Percentiles rank a stretch among this genome's conserved stretches.
phyloP scores from a whole-genome alignment of 371 early-diverging fungal genomes.

The Quaeritorhiza haematococci region DNA sequence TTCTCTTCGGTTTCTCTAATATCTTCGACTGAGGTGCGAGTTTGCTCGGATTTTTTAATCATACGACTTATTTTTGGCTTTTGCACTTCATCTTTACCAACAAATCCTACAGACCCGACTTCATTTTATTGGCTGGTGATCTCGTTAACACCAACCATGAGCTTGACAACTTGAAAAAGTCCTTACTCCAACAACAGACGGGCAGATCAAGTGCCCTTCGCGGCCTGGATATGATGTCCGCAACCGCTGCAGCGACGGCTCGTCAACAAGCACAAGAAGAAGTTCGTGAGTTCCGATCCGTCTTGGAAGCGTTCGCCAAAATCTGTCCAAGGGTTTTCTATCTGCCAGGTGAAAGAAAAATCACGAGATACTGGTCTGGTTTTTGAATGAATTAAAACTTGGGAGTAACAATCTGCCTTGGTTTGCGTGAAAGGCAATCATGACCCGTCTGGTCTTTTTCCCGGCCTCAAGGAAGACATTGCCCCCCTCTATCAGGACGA shows the following conservation, averaged over 20 bases:
- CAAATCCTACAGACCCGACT: conserved; percentile 11
- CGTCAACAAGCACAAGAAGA: conserved; percentile 5
- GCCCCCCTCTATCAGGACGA: not conserved
- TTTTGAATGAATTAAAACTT: too few relatives aligned
- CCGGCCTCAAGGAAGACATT: conserved; percentile 9
- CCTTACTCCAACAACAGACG: not conserved
- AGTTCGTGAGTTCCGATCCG: conserved; percentile 7
- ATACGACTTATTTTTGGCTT: too few relatives aligned
- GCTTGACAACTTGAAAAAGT: not conserved
- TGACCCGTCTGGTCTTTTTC: conserved; percentile 15
- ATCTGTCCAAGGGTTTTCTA: conserved; percentile 8
- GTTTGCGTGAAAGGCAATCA: conserved; percentile 9
- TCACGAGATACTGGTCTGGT: too few relatives aligned
- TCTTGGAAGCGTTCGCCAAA: conserved; percentile 2
- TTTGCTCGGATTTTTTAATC: too few relatives aligned
- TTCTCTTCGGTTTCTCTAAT: too few relatives aligned
- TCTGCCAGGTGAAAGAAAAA: conserved; percentile 11
- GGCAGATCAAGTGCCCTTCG: too few relatives aligned
- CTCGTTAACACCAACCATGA: conserved; percentile 15
- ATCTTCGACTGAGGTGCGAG: too few relatives aligned
- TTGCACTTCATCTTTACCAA: too few relatives aligned
- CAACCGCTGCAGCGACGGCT: conserved; percentile 3
- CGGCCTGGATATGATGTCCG: not conserved
- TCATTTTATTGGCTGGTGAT: conserved; percentile 12
- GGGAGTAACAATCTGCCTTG: too few relatives aligned